Conservation (phyloP, 257 asterid genomes). For the Hygrophila difformis region DNA sequence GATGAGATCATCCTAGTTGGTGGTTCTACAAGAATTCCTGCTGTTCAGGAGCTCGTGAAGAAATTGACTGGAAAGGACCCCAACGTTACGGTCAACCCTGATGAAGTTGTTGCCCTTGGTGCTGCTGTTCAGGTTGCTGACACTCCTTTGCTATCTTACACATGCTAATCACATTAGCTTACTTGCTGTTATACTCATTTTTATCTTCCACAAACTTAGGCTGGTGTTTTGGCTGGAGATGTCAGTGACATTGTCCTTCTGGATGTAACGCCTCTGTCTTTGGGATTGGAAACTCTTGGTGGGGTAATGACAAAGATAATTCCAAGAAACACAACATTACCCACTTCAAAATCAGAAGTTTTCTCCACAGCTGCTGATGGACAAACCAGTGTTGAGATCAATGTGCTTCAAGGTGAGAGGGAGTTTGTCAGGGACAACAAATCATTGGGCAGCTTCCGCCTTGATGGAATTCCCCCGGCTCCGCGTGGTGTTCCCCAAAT, state of each 20-base stretch:
- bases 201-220: slow-evolving; percentile 30
- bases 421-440: slow-evolving; percentile 97
- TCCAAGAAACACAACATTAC: slow-evolving; percentile 85
- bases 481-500: slow-evolving; percentile 98
- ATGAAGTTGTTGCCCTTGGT: slow-evolving; percentile 99
- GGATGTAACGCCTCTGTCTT: slow-evolving; percentile 81
- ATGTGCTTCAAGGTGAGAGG: slow-evolving; percentile 95
- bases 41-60: slow-evolving; percentile 91
- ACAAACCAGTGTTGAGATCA: slow-evolving; percentile 94
- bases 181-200: slow-evolving; percentile 7
- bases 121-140: slow-evolving; percentile 90
- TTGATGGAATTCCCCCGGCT: slow-evolving; percentile 97
- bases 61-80: slow-evolving; percentile 95
- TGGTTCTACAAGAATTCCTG: slow-evolving; percentile 96
- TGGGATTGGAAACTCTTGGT: slow-evolving; percentile 98
- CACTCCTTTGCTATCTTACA: neutral
- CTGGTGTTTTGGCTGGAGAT: slow-evolving; percentile 98
- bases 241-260: slow-evolving; percentile 94
- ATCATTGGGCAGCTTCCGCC: slow-evolving; percentile 95
- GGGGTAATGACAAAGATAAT: slow-evolving; percentile 98
- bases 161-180: neutral
- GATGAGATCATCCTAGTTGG: slow-evolving; percentile 96
- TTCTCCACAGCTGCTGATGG: slow-evolving; percentile 99
- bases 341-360: slow-evolving; percentile 95
- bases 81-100: slow-evolving; percentile 93